phyloP scores from a whole-genome alignment of 768 basidiomycete genomes.

The Hericium erinaceus region DNA sequence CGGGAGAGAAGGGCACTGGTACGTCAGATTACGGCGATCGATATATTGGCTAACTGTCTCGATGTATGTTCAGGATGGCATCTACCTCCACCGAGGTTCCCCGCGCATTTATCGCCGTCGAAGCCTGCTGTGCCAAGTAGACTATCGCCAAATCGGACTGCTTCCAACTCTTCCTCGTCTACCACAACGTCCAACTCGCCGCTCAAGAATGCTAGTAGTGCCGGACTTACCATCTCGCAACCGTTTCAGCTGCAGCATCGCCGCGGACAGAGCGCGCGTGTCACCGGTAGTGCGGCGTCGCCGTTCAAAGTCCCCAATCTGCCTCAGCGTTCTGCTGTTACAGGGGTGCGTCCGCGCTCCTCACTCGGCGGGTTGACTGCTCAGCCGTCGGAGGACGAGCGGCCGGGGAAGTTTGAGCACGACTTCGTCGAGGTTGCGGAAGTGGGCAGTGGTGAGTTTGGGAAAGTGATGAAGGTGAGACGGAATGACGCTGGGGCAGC shows the following conservation, averaged over 20 bases:
- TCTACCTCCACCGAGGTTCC: slow-evolving; percentile 39
- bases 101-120: slow-evolving; percentile 40
- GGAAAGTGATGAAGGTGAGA: slow-evolving; percentile 80
- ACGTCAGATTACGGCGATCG: neutral
- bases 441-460: slow-evolving; percentile 89
- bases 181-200: slow-evolving; percentile 18
- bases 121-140: slow-evolving; percentile 26
- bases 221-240: neutral
- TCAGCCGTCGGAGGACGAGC: slow-evolving; percentile 32
- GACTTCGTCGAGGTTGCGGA: slow-evolving; percentile 75
- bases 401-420: slow-evolving; percentile 62
- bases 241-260: neutral
- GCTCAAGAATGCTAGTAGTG: slow-evolving; percentile 1
- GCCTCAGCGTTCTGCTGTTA: slow-evolving; percentile 8
- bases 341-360: slow-evolving; percentile 14
- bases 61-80: slow-evolving; percentile 39
- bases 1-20: slow-evolving; percentile 41
- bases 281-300: neutral
- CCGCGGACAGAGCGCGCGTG: neutral
- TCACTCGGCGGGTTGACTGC: slow-evolving; percentile 3
- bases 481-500: slow-evolving; percentile 42
- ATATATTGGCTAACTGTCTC: neutral
- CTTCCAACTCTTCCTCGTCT: slow-evolving; percentile 50
- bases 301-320: neutral
- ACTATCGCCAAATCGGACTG: slow-evolving; percentile 35